Conservation (phyloP, 805 yeast species). For the Jamesozyma rosinii region DNA sequence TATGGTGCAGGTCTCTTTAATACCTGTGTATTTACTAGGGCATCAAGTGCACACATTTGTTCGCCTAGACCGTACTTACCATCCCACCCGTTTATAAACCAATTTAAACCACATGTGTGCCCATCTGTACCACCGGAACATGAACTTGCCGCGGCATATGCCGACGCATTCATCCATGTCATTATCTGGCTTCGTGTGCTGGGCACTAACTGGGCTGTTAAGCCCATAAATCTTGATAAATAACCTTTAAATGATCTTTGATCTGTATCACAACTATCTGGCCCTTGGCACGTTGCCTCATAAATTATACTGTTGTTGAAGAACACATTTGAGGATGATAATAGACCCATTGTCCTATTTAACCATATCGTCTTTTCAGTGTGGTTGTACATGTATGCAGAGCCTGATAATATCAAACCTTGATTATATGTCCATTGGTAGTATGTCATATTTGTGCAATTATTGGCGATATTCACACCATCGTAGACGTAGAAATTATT, state of each 20-base stretch:
- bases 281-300: slow-evolving; percentile 74
- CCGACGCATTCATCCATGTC: slow-evolving; percentile 38
- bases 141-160: slow-evolving; percentile 63
- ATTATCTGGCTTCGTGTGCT: slow-evolving; percentile 28
- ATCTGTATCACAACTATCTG: slow-evolving; percentile 61
- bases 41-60: slow-evolving; percentile 76
- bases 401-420: slow-evolving; percentile 68
- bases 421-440: slow-evolving; percentile 82
- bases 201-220: slow-evolving; percentile 64
- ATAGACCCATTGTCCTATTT: slow-evolving; percentile 44
- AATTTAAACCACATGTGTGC: slow-evolving; percentile 76
- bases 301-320: slow-evolving; percentile 46
- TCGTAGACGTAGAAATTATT: slow-evolving; percentile 44
- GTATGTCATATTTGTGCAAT: slow-evolving; percentile 51
- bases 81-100: slow-evolving; percentile 62
- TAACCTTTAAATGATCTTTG: slow-evolving; percentile 85
- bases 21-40: slow-evolving; percentile 34
- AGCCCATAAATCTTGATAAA: slow-evolving; percentile 59
- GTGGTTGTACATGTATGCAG: slow-evolving; percentile 68
- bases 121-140: slow-evolving; percentile 84
- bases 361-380: slow-evolving; percentile 62
- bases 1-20: slow-evolving; percentile 44
- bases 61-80: slow-evolving; percentile 76
- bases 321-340: slow-evolving; percentile 47
- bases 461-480: slow-evolving; percentile 46